Conservation (phyloP, 371 early-diverging fungal species). For the Syncephalastrum contaminatum region DNA sequence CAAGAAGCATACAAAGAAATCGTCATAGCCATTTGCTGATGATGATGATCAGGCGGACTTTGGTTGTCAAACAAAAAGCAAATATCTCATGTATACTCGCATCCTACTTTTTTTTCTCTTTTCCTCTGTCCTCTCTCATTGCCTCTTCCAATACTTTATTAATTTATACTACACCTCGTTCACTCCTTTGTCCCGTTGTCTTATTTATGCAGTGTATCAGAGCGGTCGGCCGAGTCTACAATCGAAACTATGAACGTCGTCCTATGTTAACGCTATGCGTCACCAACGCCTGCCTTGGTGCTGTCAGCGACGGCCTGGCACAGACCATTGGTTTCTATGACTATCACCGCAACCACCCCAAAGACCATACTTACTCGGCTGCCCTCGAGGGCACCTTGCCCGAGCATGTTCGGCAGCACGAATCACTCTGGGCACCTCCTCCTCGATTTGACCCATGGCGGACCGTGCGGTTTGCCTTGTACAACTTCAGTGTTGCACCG, state of each 20-base stretch:
- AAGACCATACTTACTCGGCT: conserved; percentile 6
- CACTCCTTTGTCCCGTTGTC: conserved; percentile 6
- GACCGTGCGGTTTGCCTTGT: conserved; percentile 63
- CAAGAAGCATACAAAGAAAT: no score
- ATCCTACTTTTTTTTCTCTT: no score
- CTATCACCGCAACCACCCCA: conserved; percentile 14
- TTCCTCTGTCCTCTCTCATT: neutral
- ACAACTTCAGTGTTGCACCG: conserved; percentile 75
- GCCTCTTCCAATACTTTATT: neutral
- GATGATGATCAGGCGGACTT: no score
- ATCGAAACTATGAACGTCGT: conserved; percentile 47
- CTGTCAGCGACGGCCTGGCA: conserved; percentile 67
- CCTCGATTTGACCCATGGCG: conserved; percentile 33
- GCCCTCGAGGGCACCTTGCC: conserved; percentile 20
- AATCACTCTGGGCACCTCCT: conserved; percentile 15
- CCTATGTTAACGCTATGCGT: conserved; percentile 70
- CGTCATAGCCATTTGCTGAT: no score
- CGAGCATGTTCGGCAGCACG: conserved; percentile 11
- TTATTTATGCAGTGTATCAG: conserved; percentile 27
- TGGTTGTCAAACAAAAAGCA: no score
- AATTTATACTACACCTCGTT: neutral
- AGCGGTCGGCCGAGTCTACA: conserved; percentile 39
- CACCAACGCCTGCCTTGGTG: conserved; percentile 72
- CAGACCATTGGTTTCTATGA: conserved; percentile 53
- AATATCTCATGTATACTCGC: no score